Base-by-base conservation (phyloP, 495 filamentous ascomycete species). In the Bathelium albidoporum region DNA sequence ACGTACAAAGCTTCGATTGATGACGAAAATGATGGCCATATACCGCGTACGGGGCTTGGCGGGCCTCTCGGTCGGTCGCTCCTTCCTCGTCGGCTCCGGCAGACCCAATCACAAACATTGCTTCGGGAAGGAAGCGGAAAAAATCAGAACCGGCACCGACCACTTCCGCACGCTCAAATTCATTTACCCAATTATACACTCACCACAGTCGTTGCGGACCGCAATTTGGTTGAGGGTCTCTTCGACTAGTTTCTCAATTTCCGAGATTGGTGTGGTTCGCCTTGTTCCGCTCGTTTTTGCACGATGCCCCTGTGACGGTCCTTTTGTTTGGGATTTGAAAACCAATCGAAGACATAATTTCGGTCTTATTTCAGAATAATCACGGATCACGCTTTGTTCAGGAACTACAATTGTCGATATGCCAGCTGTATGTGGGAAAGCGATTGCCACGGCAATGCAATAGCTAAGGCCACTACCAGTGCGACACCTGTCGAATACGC, bases 351-450 rank as follows among this genome's bases (percentile, higher is more conserved):
- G 34, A 39, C 14, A 14, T 39, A 14, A 14, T 14, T 39, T 39
- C 34, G 34, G 34, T 14, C 24, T n/a, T 11, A 55, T 11, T 55
- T 24, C 24, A 55, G 26, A 26, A 16, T 26, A 55, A 29, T 28
- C 49, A 1, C 49, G 24, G 49, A 55, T 55, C 29, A 5, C 29
- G 49, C 49, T 55, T 55, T 55, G 24, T 55, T 55, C 24, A 16
- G 49, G 20, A 16, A 28, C 29, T 29, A 24, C 22, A 55, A 14
- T 5, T 28, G 24, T 20, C 7, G 11, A 55, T n/a, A 55, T 55
- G 49, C 49, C 49, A 55, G 49, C 49, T 55, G 49, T 55, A 55
- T 55, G 49, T 55, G 49, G 26, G 49, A 29, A 29, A 24, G 49
- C 49, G 2, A 28, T 55, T 55, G 49, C 20, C 2, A 24, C 29